Conservation (phyloP, 23 red algal species). For the Chondrus crispus region DNA sequence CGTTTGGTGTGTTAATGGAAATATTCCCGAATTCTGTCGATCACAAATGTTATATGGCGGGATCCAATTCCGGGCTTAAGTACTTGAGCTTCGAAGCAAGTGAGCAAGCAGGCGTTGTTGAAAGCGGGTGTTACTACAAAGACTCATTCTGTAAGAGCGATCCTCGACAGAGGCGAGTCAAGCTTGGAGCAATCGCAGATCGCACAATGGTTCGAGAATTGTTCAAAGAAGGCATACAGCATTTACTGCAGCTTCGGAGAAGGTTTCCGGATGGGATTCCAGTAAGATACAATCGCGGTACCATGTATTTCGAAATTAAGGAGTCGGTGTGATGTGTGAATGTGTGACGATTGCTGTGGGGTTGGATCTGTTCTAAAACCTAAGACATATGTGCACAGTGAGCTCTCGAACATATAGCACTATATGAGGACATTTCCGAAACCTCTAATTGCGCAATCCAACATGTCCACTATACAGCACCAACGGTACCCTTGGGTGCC, state of each 20-base stretch:
- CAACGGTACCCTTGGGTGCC: no score
- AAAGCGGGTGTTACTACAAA: no score
- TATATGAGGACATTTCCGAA: no score
- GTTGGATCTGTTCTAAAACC: no score
- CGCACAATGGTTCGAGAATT: background rate
- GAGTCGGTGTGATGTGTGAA: no score
- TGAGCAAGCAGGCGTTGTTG: background rate
- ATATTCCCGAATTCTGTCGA: background rate
- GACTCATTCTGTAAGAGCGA: background rate
- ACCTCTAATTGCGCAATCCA: no score
- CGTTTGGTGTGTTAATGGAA: constrained; percentile 5
- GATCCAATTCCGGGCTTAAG: constrained; percentile 8
- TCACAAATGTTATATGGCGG: background rate
- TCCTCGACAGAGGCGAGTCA: constrained; percentile 18
- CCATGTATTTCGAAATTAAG: background rate
- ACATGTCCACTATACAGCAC: no score
- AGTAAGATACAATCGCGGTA: background rate
- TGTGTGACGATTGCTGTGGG: no score
- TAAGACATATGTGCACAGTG: no score
- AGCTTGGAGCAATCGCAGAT: background rate
- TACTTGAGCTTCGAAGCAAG: background rate
- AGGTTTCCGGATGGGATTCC: constrained; percentile 30
- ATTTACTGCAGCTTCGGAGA: background rate
- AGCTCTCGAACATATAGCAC: no score
- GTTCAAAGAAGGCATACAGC: constrained; percentile 16